Evolutionary conservation across 2,329 filamentous ascomycete genomes (phyloP).

Genomic region (Pestalotiopsis sp.): DNA sequence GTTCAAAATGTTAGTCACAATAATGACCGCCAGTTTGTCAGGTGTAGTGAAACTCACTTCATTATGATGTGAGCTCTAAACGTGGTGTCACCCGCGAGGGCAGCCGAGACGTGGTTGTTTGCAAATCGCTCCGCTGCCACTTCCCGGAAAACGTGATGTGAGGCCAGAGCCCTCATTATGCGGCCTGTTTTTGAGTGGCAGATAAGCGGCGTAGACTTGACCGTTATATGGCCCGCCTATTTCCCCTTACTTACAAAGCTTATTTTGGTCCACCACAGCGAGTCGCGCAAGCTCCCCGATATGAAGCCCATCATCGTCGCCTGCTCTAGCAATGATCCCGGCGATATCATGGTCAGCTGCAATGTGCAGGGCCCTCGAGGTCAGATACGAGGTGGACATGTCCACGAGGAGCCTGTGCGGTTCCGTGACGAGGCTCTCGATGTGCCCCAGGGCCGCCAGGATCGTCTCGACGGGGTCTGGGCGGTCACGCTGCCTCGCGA

Average conservation of each 20-base stretch:
- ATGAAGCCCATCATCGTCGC: conserved; percentile 16
- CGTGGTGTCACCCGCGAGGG: conserved; percentile 18
- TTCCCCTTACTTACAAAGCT: background rate
- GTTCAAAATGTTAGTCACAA: background rate
- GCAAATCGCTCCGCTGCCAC: conserved; percentile 18
- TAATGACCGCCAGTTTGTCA: background rate
- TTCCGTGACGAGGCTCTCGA: conserved; percentile 21
- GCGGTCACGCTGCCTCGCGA: background rate
- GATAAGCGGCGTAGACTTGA: conserved; percentile 13
- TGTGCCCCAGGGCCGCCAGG: conserved; percentile 18
- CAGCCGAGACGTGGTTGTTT: conserved; percentile 22
- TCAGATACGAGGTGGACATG: conserved; percentile 19
- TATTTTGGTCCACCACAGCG: background rate
- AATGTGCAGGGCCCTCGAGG: conserved; percentile 21
- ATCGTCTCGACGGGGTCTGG: background rate
- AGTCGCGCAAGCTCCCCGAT: conserved; percentile 17
- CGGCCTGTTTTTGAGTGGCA: conserved; percentile 3
- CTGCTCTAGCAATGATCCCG: conserved; percentile 11
- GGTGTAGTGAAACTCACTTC: background rate
- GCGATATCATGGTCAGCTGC: conserved; percentile 20
- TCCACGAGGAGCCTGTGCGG: conserved; percentile 21
- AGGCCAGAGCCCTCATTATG: conserved; percentile 18
- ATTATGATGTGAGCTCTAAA: conserved; percentile 18
- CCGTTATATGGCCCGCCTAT: background rate
- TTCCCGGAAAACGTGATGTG: conserved; percentile 23